Evolutionary conservation across 192 early-diverging fungal genomes (phyloP).

Genomic region (Podila clonocystis): DNA sequence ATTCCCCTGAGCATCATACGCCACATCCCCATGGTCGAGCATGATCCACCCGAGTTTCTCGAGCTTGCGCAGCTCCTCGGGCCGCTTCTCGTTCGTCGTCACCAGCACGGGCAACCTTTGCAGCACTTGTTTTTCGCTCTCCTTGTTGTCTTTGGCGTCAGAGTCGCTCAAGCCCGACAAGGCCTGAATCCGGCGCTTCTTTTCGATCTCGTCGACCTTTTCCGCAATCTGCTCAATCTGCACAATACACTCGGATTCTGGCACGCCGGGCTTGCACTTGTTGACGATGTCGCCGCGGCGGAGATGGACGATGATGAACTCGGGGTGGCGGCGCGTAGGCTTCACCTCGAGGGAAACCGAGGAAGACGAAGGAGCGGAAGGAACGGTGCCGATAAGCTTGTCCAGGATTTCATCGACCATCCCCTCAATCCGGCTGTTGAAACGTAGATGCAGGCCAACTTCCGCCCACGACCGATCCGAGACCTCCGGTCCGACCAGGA

Average conservation of each 20-base stretch:
- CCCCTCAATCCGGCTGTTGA: constrained; percentile 31
- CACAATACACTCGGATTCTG: constrained; percentile 35
- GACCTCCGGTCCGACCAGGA: constrained; percentile 10
- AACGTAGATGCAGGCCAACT: constrained; percentile 23
- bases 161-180: not conserved
- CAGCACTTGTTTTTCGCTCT: constrained; percentile 1
- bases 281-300: constrained; percentile 37
- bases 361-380: not conserved
- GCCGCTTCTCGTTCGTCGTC: constrained; percentile 31
- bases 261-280: constrained; percentile 25
- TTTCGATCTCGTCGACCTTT: constrained; percentile 39
- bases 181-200: constrained; percentile 4
- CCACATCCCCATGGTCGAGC: constrained; percentile 42
- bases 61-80: constrained; percentile 24
- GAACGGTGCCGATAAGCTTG: constrained; percentile 16
- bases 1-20: constrained; percentile 9
- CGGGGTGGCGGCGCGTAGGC: constrained; percentile 32
- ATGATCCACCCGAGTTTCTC: constrained; percentile 34
- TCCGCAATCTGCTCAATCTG: constrained; percentile 46
- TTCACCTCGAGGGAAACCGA: not conserved
- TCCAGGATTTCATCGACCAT: constrained; percentile 45
- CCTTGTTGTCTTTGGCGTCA: not conserved
- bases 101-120: constrained; percentile 28
- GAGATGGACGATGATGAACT: constrained; percentile 42
- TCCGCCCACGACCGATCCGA: constrained; percentile 16